These are phyloP conservation scores for Coleophoma cylindrospora DNA, from an alignment of 2,329 filamentous ascomycete species.

Conservation along the genomic window DNA sequence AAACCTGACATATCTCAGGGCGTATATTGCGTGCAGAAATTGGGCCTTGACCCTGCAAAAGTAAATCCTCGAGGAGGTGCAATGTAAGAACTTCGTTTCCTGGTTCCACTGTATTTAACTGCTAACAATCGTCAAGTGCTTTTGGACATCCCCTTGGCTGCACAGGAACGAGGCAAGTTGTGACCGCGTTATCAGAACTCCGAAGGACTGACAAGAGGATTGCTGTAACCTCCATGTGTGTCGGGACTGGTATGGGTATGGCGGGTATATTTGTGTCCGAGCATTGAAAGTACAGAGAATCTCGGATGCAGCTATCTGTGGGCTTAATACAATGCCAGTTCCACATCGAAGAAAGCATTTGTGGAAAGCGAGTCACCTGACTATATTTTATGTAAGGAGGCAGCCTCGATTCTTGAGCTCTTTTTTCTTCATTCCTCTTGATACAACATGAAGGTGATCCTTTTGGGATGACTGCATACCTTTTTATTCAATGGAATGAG, in stretches of 20 bases:
- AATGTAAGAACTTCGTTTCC: constrained; percentile 39
- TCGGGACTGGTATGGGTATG: constrained; percentile 95
- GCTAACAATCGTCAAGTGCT: constrained; percentile 68
- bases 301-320: too few relatives aligned
- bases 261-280: constrained; percentile 92
- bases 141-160: constrained; percentile 93
- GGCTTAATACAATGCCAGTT: too few relatives aligned
- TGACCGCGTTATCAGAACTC: constrained; percentile 84
- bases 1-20: constrained; percentile 35
- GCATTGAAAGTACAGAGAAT: constrained; percentile 37
- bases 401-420: too few relatives aligned
- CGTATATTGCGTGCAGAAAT: constrained; percentile 84
- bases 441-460: too few relatives aligned
- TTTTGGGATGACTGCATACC: too few relatives aligned
- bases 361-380: too few relatives aligned
- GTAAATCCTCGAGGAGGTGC: constrained; percentile 96
- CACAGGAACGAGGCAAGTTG: constrained; percentile 88
- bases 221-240: constrained; percentile 90
- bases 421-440: too few relatives aligned
- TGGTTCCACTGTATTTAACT: neutral
- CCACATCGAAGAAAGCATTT: too few relatives aligned
- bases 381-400: too few relatives aligned
- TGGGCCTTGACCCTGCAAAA: constrained; percentile 76
- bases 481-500: too few relatives aligned
- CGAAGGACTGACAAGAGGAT: constrained; percentile 77